These are phyloP conservation scores for Kluyveromyces siamensis DNA, from an alignment of 805 yeast genomes.

Conservation along the genomic window DNA sequence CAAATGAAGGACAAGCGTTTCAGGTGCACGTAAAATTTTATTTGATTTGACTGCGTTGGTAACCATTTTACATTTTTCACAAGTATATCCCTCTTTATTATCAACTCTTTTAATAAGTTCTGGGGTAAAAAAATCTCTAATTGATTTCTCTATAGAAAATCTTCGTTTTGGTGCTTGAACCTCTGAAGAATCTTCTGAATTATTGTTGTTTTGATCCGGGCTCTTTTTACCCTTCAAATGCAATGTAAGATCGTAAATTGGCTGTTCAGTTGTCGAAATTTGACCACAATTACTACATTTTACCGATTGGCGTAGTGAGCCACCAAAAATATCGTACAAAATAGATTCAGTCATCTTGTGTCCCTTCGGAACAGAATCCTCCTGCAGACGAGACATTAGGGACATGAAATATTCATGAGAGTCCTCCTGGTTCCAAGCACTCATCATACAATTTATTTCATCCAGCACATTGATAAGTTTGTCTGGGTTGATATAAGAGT, in stretches of 20 bases:
- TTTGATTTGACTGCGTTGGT: slow-evolving; percentile 73
- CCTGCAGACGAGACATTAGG: slow-evolving; percentile 76
- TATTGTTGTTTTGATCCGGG: neutral
- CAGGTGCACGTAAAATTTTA: slow-evolving; percentile 75
- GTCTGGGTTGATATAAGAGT: slow-evolving; percentile 62
- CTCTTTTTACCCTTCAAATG: slow-evolving; percentile 50
- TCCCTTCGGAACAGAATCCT: slow-evolving; percentile 89
- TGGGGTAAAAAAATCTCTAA: slow-evolving; percentile 72
- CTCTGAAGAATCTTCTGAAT: slow-evolving; percentile 3
- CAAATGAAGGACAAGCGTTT: slow-evolving; percentile 75
- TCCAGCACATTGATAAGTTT: slow-evolving; percentile 59
- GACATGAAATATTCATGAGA: slow-evolving; percentile 97
- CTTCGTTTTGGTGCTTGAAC: slow-evolving; percentile 24
- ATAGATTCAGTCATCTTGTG: slow-evolving; percentile 70
- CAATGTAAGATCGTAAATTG: slow-evolving; percentile 83
- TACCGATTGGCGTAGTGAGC: slow-evolving; percentile 74
- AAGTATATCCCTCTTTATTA: slow-evolving; percentile 72
- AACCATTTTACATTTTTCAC: slow-evolving; percentile 74
- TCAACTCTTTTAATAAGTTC: slow-evolving; percentile 63
- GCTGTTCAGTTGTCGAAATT: slow-evolving; percentile 81
- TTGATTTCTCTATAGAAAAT: slow-evolving; percentile 66
- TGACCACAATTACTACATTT: slow-evolving; percentile 77
- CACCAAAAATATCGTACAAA: slow-evolving; percentile 91
- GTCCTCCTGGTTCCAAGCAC: slow-evolving; percentile 96
- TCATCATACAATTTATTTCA: slow-evolving; percentile 92